Percentiles rank a stretch among this genome's conserved stretches.
These are phyloP conservation scores for Ciborinia camelliae DNA, from an alignment of 2,329 filamentous ascomycete genomes.

Conservation along the genomic window DNA sequence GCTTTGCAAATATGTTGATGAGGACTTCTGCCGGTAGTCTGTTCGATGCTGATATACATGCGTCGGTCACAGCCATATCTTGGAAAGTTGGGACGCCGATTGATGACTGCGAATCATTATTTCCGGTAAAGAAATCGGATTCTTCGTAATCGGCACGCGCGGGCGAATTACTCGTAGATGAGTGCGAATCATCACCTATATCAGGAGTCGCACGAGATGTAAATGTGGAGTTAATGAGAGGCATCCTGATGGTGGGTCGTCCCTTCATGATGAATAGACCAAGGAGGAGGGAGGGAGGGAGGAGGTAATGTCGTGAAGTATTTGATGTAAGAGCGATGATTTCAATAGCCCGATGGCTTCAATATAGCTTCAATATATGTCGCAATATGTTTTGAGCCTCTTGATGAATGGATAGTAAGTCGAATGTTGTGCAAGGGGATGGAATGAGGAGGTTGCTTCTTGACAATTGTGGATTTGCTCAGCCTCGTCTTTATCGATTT, in stretches of 20 bases:
- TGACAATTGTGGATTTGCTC: slow-evolving; percentile 15
- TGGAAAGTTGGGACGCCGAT: slow-evolving; percentile 75
- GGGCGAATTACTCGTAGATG: slow-evolving; percentile 66
- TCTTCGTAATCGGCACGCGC: slow-evolving; percentile 79
- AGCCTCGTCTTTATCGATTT: slow-evolving; percentile 15
- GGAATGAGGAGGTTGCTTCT: slow-evolving; percentile 6
- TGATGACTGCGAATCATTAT: slow-evolving; percentile 92
- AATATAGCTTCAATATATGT: background rate
- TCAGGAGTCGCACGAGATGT: slow-evolving; percentile 34
- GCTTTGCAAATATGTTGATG: slow-evolving; percentile 85
- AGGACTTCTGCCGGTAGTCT: slow-evolving; percentile 90
- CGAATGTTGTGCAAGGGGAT: slow-evolving; percentile 8
- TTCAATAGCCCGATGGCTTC: background rate
- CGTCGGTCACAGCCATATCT: slow-evolving; percentile 67
- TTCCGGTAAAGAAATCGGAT: slow-evolving; percentile 84
- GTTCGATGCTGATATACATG: slow-evolving; percentile 74
- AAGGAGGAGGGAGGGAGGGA: background rate
- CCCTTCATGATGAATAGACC: slow-evolving; percentile 32
- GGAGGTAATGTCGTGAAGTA: background rate
- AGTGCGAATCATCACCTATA: slow-evolving; percentile 37
- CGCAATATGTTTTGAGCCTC: background rate
- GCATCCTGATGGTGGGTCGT: slow-evolving; percentile 29
- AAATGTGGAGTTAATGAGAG: slow-evolving; percentile 26
- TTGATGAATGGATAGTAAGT: background rate
- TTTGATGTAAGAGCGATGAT: background rate